These are phyloP conservation scores for Balansia obtecta DNA, from an alignment of 2,329 filamentous ascomycete species.

Conservation along the genomic window DNA sequence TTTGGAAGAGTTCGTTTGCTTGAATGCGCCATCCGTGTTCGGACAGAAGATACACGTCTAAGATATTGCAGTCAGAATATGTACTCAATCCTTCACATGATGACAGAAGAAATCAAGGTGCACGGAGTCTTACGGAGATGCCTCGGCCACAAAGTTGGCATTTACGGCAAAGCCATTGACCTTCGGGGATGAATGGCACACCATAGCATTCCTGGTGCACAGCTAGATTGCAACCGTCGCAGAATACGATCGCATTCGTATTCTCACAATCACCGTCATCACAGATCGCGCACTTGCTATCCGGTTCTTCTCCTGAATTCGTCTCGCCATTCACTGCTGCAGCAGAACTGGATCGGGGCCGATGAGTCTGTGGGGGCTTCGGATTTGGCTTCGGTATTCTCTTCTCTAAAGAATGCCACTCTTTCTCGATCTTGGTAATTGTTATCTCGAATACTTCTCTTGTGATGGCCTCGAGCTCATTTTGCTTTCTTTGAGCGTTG, in stretches of 20 bases:
- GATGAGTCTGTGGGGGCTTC: conserved; percentile 87
- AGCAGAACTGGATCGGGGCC: conserved; percentile 84
- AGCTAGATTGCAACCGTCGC: conserved; percentile 91
- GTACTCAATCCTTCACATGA: not conserved
- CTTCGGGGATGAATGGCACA: conserved; percentile 95
- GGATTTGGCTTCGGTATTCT: conserved; percentile 94
- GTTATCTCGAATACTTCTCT: conserved; percentile 94
- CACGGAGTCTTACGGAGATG: conserved; percentile 50
- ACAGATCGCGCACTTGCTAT: conserved; percentile 94
- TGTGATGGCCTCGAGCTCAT: conserved; percentile 71
- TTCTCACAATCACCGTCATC: conserved; percentile 99
- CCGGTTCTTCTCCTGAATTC: conserved; percentile 74
- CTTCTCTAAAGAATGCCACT: conserved; percentile 94
- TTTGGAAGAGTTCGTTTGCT: conserved; percentile 90
- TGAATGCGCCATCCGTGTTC: conserved; percentile 94
- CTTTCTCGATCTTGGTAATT: conserved; percentile 97
- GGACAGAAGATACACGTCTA: conserved; percentile 96
- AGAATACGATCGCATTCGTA: conserved; percentile 97
- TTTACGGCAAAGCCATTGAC: conserved; percentile 95
- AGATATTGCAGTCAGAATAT: not conserved
- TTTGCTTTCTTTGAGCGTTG: conserved; percentile 63
- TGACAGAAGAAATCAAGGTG: not conserved
- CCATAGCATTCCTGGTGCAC: conserved; percentile 99
- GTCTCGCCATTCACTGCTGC: conserved; percentile 92
- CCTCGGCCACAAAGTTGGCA: conserved; percentile 91